phyloP scores from a whole-genome alignment of 768 basidiomycete species.

The Lentinula boryana region DNA sequence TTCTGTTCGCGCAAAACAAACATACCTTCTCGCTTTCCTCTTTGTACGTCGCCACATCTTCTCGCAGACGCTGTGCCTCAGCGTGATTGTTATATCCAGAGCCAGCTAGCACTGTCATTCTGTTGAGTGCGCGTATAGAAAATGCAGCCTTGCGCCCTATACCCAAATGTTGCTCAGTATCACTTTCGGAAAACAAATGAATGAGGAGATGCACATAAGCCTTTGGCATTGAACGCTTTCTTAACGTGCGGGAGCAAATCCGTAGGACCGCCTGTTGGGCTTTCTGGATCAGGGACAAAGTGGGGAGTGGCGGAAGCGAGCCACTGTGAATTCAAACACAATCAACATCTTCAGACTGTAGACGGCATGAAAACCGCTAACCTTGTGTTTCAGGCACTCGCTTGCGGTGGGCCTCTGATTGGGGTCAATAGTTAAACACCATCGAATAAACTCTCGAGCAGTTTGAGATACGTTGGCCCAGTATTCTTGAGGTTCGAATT shows the following conservation, averaged over 20 bases:
- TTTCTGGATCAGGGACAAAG: slow-evolving; percentile 60
- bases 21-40: slow-evolving; percentile 69
- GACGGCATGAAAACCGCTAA: slow-evolving; percentile 11
- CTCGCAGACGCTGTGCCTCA: slow-evolving; percentile 45
- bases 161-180: slow-evolving; percentile 5
- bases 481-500: slow-evolving; percentile 75
- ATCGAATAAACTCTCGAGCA: slow-evolving; percentile 76
- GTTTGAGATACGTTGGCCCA: slow-evolving; percentile 81
- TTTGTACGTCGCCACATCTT: slow-evolving; percentile 64
- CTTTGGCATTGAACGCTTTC: slow-evolving; percentile 84
- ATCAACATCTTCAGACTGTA: background rate
- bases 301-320: slow-evolving; percentile 64
- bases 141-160: slow-evolving; percentile 85
- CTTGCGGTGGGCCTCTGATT: slow-evolving; percentile 70
- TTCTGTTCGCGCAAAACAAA: slow-evolving; percentile 8
- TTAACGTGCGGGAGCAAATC: slow-evolving; percentile 88
- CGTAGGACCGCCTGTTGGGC: slow-evolving; percentile 51
- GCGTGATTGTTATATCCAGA: slow-evolving; percentile 25
- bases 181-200: background rate
- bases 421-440: slow-evolving; percentile 86
- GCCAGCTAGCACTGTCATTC: slow-evolving; percentile 59
- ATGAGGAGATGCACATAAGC: slow-evolving; percentile 56
- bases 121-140: slow-evolving; percentile 79
- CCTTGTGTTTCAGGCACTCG: slow-evolving; percentile 66
- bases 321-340: slow-evolving; percentile 39